These are phyloP conservation scores for Irpex lacteus DNA, from an alignment of 1,284 basidiomycete genomes.

Conservation along the genomic window DNA sequence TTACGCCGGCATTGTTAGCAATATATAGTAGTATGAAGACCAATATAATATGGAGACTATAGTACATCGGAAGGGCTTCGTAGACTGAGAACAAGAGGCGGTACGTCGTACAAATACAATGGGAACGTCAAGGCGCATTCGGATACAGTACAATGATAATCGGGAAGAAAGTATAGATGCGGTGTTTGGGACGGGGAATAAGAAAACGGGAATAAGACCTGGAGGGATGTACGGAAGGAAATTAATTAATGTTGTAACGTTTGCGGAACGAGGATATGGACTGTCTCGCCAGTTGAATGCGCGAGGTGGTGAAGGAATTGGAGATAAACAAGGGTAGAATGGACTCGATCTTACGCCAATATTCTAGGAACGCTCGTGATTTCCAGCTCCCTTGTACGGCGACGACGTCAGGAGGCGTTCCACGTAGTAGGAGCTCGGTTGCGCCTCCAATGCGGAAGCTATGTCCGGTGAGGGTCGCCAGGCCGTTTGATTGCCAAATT, in stretches of 20 bases:
- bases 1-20: no score
- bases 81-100: no score
- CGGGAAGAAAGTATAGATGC: no score
- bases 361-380: slow-evolving; percentile 32
- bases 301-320: not conserved
- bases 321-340: slow-evolving; percentile 1
- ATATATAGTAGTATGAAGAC: no score
- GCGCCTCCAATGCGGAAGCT: slow-evolving; percentile 29
- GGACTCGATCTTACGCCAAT: slow-evolving; percentile 27
- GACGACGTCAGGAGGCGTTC: slow-evolving; percentile 34
- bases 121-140: no score
- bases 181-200: no score
- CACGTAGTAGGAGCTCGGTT: slow-evolving; percentile 28
- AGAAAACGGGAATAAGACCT: no score
- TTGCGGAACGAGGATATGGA: not conserved
- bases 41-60: no score
- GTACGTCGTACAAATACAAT: no score
- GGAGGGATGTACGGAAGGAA: no score
- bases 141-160: no score
- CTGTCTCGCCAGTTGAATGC: not conserved
- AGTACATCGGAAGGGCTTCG: no score
- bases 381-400: slow-evolving; percentile 30
- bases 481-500: slow-evolving; percentile 21
- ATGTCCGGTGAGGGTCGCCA: slow-evolving; percentile 27
- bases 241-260: not conserved